Conservation (phyloP, 2,329 filamentous ascomycete species). For the Lasiodiplodia sp. region DNA sequence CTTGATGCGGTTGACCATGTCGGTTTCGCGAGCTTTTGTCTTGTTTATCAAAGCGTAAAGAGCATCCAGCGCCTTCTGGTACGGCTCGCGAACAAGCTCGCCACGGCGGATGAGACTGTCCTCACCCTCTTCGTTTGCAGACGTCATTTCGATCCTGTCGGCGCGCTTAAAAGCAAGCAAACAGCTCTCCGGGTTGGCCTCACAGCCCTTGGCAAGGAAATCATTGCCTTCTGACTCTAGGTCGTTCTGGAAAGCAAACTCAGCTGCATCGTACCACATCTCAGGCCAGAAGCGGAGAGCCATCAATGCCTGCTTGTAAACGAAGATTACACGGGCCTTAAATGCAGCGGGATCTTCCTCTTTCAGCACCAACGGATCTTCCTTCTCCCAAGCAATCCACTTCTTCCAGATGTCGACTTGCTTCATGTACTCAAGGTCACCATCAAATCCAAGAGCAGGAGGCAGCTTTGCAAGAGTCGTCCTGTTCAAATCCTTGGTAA, state of each 20-base stretch:
- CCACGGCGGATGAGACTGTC: constrained; percentile 70
- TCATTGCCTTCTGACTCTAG: constrained; percentile 75
- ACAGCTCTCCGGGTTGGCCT: constrained; percentile 92
- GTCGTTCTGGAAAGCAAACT: constrained; percentile 86
- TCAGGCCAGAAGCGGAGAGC: constrained; percentile 93
- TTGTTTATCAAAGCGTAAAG: constrained; percentile 88
- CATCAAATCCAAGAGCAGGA: constrained; percentile 84
- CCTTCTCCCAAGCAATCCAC: constrained; percentile 96
- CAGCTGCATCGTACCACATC: constrained; percentile 92
- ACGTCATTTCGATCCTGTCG: constrained; percentile 82
- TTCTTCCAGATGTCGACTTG: constrained; percentile 91
- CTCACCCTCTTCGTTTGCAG: constrained; percentile 78
- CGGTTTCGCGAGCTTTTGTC: constrained; percentile 69
- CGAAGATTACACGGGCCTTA: constrained; percentile 82
- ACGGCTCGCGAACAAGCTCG: constrained; percentile 80
- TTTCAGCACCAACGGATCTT: constrained; percentile 86
- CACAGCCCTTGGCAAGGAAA: constrained; percentile 81
- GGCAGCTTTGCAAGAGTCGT: constrained; percentile 82
- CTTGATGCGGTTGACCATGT: constrained; percentile 63
- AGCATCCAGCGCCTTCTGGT: constrained; percentile 80
- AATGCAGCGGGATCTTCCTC: constrained; percentile 79
- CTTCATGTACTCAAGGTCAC: constrained; percentile 80
- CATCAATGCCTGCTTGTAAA: constrained; percentile 94
- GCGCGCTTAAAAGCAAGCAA: constrained; percentile 88
- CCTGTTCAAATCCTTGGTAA: constrained; percentile 77